A percentile compares a stretch with the other conserved stretches of the same genome.
phyloP scores from a whole-genome alignment of 805 yeast genomes.

The Candida lessepsii region DNA sequence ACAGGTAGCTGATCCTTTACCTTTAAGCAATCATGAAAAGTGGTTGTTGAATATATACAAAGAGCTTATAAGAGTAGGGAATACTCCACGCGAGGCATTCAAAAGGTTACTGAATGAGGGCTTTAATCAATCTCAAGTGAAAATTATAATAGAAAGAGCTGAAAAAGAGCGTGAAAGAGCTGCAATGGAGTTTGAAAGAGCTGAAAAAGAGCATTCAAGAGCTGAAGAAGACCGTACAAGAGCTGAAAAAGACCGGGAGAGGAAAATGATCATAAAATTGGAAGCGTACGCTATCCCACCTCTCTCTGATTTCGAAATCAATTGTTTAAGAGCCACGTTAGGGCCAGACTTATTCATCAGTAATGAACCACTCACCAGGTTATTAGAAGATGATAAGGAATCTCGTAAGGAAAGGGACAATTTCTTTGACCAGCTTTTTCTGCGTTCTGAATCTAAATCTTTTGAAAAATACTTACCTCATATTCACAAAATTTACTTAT shows the following conservation, averaged over 20 bases:
- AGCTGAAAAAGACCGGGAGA: neutral
- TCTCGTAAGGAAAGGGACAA: neutral
- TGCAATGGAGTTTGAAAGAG: neutral
- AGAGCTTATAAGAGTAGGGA: neutral
- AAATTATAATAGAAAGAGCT: neutral
- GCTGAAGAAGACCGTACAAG: neutral
- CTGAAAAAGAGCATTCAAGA: neutral
- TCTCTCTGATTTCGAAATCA: conserved; percentile 1
- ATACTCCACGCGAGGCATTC: neutral
- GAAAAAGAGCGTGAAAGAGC: neutral
- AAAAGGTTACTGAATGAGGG: neutral
- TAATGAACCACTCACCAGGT: conserved; percentile 1
- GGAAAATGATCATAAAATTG: neutral
- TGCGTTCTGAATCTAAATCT: neutral
- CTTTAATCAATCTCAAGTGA: neutral
- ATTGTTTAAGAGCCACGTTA: neutral
- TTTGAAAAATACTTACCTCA: neutral
- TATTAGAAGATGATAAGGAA: neutral
- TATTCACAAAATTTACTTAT: conserved; percentile 1
- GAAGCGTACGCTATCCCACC: neutral
- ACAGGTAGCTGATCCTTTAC: neutral
- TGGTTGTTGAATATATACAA: neutral
- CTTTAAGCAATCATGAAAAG: neutral
- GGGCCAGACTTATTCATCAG: neutral
- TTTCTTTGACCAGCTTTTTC: neutral